phyloP scores from a whole-genome alignment of 139 green algal species.

The Nannochloris sp. region DNA sequence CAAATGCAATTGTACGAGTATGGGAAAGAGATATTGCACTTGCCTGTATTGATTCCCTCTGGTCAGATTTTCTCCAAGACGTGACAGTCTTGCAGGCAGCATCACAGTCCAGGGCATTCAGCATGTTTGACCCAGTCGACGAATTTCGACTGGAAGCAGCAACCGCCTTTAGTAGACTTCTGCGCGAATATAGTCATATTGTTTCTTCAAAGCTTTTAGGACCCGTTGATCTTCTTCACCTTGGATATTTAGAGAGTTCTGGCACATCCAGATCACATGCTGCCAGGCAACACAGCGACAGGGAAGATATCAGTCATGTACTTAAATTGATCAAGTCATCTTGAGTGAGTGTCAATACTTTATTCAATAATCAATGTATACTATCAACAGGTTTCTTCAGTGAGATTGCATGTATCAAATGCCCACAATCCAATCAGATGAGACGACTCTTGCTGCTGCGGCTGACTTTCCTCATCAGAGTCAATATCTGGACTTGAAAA shows the following conservation, averaged over 20 bases:
- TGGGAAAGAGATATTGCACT: constrained; percentile 6
- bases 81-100: neutral
- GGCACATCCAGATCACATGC: neutral
- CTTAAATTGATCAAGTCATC: too few relatives aligned
- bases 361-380: too few relatives aligned
- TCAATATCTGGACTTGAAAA: neutral
- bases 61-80: constrained; percentile 25
- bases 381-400: too few relatives aligned
- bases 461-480: neutral
- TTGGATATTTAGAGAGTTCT: neutral
- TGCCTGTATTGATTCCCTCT: constrained; percentile 12
- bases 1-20: neutral
- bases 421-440: too few relatives aligned
- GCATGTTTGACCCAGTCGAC: constrained; percentile 8
- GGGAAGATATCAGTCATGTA: too few relatives aligned
- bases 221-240: neutral
- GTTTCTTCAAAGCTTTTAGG: neutral
- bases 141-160: constrained; percentile 23
- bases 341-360: too few relatives aligned
- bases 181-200: neutral
- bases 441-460: neutral
- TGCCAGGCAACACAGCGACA: neutral
- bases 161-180: neutral
- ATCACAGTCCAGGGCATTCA: constrained; percentile 5
- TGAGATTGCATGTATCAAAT: too few relatives aligned